Evolutionary conservation across 1,284 basidiomycete genomes (phyloP).

Genomic region (Apiotrichum veenhuisii): DNA sequence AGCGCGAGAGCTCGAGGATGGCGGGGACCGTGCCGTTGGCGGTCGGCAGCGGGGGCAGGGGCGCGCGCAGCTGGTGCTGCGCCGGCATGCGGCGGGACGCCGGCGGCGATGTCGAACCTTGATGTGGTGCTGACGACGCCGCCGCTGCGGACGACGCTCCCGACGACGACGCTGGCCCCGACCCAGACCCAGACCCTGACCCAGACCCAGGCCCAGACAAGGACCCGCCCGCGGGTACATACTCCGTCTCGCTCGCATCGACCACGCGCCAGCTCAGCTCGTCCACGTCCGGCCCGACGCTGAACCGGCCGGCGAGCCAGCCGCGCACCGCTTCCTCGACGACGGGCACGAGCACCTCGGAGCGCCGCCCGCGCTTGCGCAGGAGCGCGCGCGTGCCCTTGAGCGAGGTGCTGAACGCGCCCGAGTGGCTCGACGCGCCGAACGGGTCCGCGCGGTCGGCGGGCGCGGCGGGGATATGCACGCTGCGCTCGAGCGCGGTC

Average conservation of each 20-base stretch:
- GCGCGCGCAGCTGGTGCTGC: conserved; percentile 24
- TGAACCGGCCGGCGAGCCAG: conserved; percentile 38
- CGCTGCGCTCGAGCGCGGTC: conserved; percentile 25
- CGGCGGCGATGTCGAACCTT: not conserved
- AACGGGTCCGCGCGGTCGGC: conserved; percentile 6
- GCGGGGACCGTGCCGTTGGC: conserved; percentile 20
- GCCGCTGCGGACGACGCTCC: too few relatives aligned
- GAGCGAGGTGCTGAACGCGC: conserved; percentile 40
- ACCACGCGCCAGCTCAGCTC: conserved; percentile 30
- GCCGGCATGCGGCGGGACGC: conserved; percentile 24
- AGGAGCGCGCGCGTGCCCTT: conserved; percentile 44
- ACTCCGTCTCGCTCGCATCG: conserved; percentile 20
- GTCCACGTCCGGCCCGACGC: conserved; percentile 3
- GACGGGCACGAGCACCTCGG: conserved; percentile 35
- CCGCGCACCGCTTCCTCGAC: conserved; percentile 35
- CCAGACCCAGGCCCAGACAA: too few relatives aligned
- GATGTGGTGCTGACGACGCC: not conserved
- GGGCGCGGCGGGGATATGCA: conserved; percentile 18
- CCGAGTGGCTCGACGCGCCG: conserved; percentile 12
- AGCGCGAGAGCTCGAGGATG: conserved; percentile 42
- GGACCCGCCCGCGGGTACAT: conserved; percentile 11
- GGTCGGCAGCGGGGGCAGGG: conserved; percentile 27
- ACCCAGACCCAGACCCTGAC: too few relatives aligned
- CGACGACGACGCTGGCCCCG: too few relatives aligned
- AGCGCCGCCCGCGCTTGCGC: conserved; percentile 36